Evolutionary conservation across 2,329 filamentous ascomycete species (phyloP).

Genomic region (Orbilia ellipsospora): DNA sequence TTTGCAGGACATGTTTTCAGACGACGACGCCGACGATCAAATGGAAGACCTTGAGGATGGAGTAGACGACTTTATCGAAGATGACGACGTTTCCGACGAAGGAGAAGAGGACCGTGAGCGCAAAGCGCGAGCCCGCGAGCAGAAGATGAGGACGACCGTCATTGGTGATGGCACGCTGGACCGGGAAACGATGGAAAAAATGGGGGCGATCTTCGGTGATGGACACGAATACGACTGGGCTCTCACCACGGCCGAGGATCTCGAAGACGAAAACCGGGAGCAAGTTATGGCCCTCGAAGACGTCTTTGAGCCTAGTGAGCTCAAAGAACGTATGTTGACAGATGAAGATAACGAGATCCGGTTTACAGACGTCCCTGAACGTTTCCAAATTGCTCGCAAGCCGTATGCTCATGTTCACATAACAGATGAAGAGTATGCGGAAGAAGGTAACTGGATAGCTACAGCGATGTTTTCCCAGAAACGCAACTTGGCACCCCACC

Average conservation of each 20-base stretch:
- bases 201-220: conserved; percentile 94
- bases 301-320: conserved; percentile 95
- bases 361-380: conserved; percentile 87
- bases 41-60: conserved; percentile 69
- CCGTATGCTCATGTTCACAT: conserved; percentile 85
- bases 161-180: conserved; percentile 81
- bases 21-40: conserved; percentile 82
- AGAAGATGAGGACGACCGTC: conserved; percentile 64
- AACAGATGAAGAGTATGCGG: conserved; percentile 83
- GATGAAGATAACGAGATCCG: conserved; percentile 95
- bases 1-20: conserved; percentile 92
- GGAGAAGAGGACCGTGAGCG: conserved; percentile 81
- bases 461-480: conserved; percentile 91
- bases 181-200: conserved; percentile 92
- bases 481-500: conserved; percentile 70
- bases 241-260: conserved; percentile 68
- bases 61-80: conserved; percentile 81
- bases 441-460: conserved; percentile 86
- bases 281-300: conserved; percentile 93
- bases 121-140: conserved; percentile 83
- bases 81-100: conserved; percentile 90
- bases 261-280: conserved; percentile 80
- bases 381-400: conserved; percentile 90
- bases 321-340: conserved; percentile 92
- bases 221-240: conserved; percentile 97